Conservation (phyloP, 2,329 filamentous ascomycete species). For the Diplodia intermedia region DNA sequence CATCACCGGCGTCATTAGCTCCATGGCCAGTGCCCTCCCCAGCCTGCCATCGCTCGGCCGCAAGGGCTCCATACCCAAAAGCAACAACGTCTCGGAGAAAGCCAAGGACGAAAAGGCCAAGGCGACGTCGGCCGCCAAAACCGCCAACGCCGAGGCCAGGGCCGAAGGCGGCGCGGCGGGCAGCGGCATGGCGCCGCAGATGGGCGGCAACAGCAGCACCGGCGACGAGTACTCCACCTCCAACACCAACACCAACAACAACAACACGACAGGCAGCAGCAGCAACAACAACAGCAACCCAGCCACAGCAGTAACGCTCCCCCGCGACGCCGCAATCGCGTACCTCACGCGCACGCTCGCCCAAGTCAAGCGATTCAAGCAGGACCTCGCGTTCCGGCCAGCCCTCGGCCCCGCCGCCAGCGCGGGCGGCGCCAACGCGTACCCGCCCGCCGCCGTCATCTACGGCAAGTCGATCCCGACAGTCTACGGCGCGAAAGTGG, state of each 20-base stretch:
- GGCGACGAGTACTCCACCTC: background rate
- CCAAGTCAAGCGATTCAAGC: conserved; percentile 76
- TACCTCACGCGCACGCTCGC: conserved; percentile 80
- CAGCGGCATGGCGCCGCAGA: conserved; percentile 56
- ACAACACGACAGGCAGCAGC: conserved; percentile 5
- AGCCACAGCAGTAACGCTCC: conserved; percentile 59
- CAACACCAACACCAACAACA: conserved; percentile 29
- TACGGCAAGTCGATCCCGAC: conserved; percentile 90
- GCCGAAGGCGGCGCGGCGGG: conserved; percentile 42
- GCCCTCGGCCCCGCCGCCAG: conserved; percentile 67
- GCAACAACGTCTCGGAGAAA: conserved; percentile 42
- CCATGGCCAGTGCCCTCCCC: conserved; percentile 56
- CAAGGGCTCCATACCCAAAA: conserved; percentile 47
- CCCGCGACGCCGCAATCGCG: conserved; percentile 60
- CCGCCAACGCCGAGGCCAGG: conserved; percentile 33
- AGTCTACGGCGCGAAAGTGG: conserved; percentile 79
- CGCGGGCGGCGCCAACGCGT: conserved; percentile 68
- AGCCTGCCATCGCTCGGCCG: conserved; percentile 42
- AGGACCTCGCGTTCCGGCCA: conserved; percentile 70
- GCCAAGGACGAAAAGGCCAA: conserved; percentile 35
- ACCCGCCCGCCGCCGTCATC: conserved; percentile 82
- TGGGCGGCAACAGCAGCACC: conserved; percentile 43
- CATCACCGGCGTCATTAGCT: conserved; percentile 54
- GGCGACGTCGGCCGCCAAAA: conserved; percentile 35
- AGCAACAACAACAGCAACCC: conserved; percentile 34